Percentiles rank a stretch among this genome's conserved stretches.
phyloP scores from a whole-genome alignment of 768 basidiomycete species.

The Amanita thiersii region DNA sequence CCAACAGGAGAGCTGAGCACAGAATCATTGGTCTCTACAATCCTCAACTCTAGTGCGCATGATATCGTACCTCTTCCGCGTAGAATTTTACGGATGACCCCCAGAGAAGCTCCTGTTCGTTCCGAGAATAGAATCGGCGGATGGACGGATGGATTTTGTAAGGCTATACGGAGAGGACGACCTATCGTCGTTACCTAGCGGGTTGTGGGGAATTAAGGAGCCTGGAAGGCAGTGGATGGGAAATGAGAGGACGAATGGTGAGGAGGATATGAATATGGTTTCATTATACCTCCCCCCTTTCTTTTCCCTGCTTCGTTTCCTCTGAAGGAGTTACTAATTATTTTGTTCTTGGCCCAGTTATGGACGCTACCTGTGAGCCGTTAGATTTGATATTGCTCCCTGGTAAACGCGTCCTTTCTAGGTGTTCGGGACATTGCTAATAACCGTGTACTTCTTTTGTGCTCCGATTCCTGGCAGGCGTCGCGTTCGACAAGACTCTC shows the following conservation, averaged over 20 bases:
- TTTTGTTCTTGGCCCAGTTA: constrained; percentile 17
- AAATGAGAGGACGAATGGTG: constrained; percentile 43
- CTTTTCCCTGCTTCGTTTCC: background rate
- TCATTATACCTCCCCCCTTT: background rate
- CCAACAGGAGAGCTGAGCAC: constrained; percentile 65
- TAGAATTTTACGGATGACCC: background rate
- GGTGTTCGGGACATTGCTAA: background rate
- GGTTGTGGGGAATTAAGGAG: constrained; percentile 73
- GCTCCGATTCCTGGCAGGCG: constrained; percentile 33
- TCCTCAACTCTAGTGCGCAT: constrained; percentile 47
- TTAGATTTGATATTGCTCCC: constrained; percentile 65
- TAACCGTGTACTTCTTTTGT: background rate
- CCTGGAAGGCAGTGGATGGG: constrained; percentile 40
- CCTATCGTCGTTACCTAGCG: constrained; percentile 44
- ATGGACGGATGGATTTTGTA: constrained; percentile 57
- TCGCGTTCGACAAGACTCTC: constrained; percentile 65
- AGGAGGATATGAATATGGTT: constrained; percentile 6
- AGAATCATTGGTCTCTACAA: constrained; percentile 33
- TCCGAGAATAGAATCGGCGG: constrained; percentile 47
- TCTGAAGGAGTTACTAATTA: background rate
- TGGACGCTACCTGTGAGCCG: constrained; percentile 26
- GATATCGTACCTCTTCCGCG: background rate
- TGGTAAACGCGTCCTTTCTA: constrained; percentile 27
- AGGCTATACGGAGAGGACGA: constrained; percentile 53
- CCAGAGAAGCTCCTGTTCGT: constrained; percentile 64